Conservation (phyloP, 2,329 filamentous ascomycete species). For the Calonectria honghensis region DNA sequence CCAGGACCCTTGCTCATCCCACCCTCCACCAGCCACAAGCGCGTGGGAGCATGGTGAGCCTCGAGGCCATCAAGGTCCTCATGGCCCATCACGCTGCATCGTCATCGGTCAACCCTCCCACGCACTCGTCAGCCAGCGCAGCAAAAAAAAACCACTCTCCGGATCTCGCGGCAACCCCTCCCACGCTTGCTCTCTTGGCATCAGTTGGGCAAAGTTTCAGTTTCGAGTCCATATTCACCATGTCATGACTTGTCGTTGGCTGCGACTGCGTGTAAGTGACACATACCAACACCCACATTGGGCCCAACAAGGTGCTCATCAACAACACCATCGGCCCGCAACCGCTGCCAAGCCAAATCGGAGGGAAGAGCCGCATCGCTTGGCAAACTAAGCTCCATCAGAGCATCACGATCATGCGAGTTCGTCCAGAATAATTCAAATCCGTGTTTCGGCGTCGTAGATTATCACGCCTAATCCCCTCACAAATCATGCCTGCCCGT, state of each 20-base stretch:
- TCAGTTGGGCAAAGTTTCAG: not conserved
- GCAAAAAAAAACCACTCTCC: slow-evolving; percentile 35
- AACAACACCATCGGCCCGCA: slow-evolving; percentile 11
- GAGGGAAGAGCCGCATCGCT: not conserved
- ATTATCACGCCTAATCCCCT: slow-evolving; percentile 22
- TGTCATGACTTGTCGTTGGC: not conserved
- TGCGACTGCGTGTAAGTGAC: slow-evolving; percentile 30
- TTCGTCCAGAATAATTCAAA: slow-evolving; percentile 31
- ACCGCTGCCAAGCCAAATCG: slow-evolving; percentile 7
- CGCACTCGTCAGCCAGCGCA: slow-evolving; percentile 35
- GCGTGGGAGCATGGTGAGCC: slow-evolving; percentile 14
- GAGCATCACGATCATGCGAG: not conserved
- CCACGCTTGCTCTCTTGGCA: slow-evolving; percentile 28
- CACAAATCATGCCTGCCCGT: slow-evolving; percentile 5
- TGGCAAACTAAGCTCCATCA: not conserved
- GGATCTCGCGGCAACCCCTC: slow-evolving; percentile 51
- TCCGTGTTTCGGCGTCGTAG: slow-evolving; percentile 5
- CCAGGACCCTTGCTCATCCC: not conserved
- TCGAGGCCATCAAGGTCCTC: slow-evolving; percentile 56
- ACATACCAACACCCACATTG: slow-evolving; percentile 15
- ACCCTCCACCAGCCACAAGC: slow-evolving; percentile 48
- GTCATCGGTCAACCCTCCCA: slow-evolving; percentile 37
- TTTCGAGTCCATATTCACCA: slow-evolving; percentile 24
- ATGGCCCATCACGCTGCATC: slow-evolving; percentile 38
- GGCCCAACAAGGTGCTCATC: not conserved